phyloP scores from a whole-genome alignment of 2,329 filamentous ascomycete genomes.

The Pseudogymnoascus sp. region DNA sequence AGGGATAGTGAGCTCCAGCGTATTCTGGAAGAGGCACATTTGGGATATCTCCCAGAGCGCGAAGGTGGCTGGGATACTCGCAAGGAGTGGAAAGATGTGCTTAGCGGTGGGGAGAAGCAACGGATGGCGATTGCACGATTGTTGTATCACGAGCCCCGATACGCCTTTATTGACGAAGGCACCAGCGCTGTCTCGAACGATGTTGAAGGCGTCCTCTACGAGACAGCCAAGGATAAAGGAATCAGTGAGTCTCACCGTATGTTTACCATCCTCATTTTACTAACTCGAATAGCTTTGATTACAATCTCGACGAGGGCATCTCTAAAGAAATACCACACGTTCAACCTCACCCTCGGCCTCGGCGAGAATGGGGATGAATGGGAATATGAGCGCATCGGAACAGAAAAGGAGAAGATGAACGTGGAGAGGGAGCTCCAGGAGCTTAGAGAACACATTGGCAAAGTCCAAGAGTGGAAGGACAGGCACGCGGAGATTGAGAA shows the following conservation, averaged over 20 bases:
- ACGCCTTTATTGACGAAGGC: conserved; percentile 91
- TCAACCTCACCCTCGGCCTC: conserved; percentile 76
- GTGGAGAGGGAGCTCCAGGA: conserved; percentile 89
- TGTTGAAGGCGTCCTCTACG: conserved; percentile 89
- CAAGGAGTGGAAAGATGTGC: conserved; percentile 97
- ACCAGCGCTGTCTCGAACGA: conserved; percentile 92
- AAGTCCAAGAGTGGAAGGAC: conserved; percentile 78
- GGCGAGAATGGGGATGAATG: conserved; percentile 80
- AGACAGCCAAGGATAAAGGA: conserved; percentile 84
- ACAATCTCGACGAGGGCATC: conserved; percentile 93
- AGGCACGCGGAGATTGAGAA: conserved; percentile 73
- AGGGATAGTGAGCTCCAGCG: conserved; percentile 71
- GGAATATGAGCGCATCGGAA: conserved; percentile 91
- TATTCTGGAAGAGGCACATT: conserved; percentile 73
- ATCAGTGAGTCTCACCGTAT: conserved; percentile 65
- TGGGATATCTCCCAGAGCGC: conserved; percentile 84
- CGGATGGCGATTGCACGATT: conserved; percentile 84
- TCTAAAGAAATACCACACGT: conserved; percentile 92
- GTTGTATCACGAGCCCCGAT: conserved; percentile 89
- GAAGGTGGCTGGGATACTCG: conserved; percentile 95
- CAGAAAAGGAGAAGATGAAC: conserved; percentile 83
- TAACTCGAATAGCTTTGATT: conserved; percentile 60
- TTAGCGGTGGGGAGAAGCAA: conserved; percentile 97
- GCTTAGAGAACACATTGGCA: conserved; percentile 68
- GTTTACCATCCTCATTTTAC: neutral